phyloP scores from a whole-genome alignment of 345 rosid species.

The Salix udensis region DNA sequence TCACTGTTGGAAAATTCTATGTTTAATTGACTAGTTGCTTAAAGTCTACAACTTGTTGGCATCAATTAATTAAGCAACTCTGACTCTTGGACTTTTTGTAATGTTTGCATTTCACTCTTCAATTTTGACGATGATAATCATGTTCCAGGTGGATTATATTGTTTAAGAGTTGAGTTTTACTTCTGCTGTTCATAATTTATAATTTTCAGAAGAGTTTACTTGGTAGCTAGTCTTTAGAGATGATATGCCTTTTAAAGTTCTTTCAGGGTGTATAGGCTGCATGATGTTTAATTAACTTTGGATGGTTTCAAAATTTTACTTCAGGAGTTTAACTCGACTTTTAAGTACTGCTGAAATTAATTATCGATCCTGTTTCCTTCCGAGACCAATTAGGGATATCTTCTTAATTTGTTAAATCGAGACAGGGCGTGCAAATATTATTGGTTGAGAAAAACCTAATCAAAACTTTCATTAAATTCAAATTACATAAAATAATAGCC shows the following conservation, averaged over 20 bases:
- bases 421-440: too few relatives aligned
- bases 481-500: neutral
- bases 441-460: neutral
- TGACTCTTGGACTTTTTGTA: neutral
- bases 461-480: neutral
- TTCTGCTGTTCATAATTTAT: neutral
- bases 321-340: conserved; percentile 3
- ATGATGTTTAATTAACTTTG: neutral
- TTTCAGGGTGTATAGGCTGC: neutral
- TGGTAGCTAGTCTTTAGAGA: neutral
- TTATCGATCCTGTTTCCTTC: too few relatives aligned
- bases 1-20: neutral
- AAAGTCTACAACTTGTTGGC: neutral
- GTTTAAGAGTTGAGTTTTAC: neutral
- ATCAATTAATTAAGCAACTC: neutral
- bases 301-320: neutral
- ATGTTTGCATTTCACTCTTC: conserved; percentile 1
- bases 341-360: neutral
- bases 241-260: neutral
- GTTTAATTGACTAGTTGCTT: neutral
- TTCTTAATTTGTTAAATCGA: too few relatives aligned
- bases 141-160: neutral
- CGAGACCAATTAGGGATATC: too few relatives aligned
- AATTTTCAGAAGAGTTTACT: neutral
- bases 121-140: neutral